Base-by-base conservation (phyloP, 2,329 filamentous ascomycete species). In the Aspergillus tanneri region DNA sequence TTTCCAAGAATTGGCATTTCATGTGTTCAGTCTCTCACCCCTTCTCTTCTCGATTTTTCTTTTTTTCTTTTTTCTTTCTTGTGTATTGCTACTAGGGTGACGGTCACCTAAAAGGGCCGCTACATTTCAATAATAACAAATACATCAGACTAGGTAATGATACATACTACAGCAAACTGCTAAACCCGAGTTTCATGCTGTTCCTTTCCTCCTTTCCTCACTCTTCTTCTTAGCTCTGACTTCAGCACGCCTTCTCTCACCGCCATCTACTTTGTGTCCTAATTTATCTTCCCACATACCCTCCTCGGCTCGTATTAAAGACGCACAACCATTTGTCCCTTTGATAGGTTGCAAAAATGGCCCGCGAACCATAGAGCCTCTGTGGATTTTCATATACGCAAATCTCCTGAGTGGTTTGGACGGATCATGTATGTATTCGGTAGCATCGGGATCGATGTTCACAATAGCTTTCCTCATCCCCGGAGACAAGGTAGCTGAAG, bases 181-280 rank as follows among this genome's bases (percentile, higher is more conserved):
- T n/a, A 16, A 2, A 34, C 7, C 7, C 30, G 19, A 18, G 5
- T 10, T 34, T 46, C 23, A 57, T 52, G 50, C 53, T 23, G 52
- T 57, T 30, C 43, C 79, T 55, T 88, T 89, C 70, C 85, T 88
- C 58, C 88, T 85, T 74, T 91, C 88, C 27, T 84, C 84, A 43
- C 87, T 84, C 56, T 86, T 82, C 74, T 84, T 86, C 84, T 95
- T 96, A 61, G 91, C 90, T 61, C 88, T 80, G 43, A 96, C 85
- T 74, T 95, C 86, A 12, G 87, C 88, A 69, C 82, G 84, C 71
- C 93, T 83, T 69, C 93, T 85, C 78, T 99, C 93, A 78, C 93
- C 93, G 65, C 93, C 93, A 72, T 97, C 91, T 58, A 99, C 85
- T 84, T 97, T 97, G 64, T 84, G 83, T 22, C 93, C 92, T 62